phyloP scores from a whole-genome alignment of 2,329 filamentous ascomycete species.

The Aureobasidium pullulans region DNA sequence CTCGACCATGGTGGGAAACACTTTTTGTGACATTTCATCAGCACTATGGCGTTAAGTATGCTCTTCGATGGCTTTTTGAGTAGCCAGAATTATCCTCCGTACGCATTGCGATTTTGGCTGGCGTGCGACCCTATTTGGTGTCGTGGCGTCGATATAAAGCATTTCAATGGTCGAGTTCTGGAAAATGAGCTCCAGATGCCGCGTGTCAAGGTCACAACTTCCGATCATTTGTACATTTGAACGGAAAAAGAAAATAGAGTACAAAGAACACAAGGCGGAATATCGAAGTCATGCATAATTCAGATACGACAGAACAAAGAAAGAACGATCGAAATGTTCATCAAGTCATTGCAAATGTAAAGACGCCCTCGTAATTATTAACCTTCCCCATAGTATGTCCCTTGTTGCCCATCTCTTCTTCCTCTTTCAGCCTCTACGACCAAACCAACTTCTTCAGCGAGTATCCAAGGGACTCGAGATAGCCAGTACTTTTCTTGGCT shows the following conservation, averaged over 20 bases:
- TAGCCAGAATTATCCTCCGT: not conserved
- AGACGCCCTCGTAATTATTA: not conserved
- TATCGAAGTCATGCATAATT: too few relatives aligned
- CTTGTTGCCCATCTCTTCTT: not conserved
- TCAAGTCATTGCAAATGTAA: not conserved
- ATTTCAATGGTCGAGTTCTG: too few relatives aligned
- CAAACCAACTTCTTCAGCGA: conserved; percentile 91
- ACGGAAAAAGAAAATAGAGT: too few relatives aligned
- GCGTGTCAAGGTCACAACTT: too few relatives aligned
- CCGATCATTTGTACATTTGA: too few relatives aligned
- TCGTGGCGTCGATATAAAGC: too few relatives aligned
- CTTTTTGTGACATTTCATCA: not conserved
- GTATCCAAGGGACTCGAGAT: conserved; percentile 81
- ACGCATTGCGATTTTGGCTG: too few relatives aligned
- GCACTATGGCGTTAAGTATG: not conserved
- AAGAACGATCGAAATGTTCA: not conserved
- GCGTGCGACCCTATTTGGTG: too few relatives aligned
- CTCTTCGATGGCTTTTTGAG: not conserved
- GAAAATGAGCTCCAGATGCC: too few relatives aligned
- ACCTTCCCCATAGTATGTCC: not conserved
- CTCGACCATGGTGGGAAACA: not conserved
- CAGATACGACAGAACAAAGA: not conserved
- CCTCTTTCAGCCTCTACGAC: conserved; percentile 37
- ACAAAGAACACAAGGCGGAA: too few relatives aligned
- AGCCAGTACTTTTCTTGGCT: conserved; percentile 77